Evolutionary conservation across 345 rosid species (phyloP).

Genomic region (Theobroma cacao): DNA sequence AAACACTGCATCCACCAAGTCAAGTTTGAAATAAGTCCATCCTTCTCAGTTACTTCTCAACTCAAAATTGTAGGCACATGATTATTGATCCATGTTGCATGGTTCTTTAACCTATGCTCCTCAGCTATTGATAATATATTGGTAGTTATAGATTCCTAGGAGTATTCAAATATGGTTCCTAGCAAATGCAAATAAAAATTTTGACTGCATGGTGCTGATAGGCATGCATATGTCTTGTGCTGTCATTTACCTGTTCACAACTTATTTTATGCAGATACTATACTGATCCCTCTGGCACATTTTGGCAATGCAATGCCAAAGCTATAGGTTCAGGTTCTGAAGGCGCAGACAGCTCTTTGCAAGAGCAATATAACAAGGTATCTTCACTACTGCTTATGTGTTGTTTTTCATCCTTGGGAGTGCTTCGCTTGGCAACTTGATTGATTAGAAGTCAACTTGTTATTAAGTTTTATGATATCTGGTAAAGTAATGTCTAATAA

Average conservation of each 20-base stretch:
- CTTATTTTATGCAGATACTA: conserved; percentile 56
- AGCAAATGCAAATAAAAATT: neutral
- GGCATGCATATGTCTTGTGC: neutral
- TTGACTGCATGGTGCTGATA: neutral
- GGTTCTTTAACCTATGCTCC: neutral
- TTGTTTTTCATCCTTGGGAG: neutral
- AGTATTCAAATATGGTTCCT: neutral
- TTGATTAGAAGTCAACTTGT: neutral
- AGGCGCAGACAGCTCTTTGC: conserved; percentile 96
- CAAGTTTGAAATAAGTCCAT: neutral
- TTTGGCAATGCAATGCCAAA: conserved; percentile 99
- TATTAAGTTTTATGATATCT: neutral
- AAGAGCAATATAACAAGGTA: conserved; percentile 96
- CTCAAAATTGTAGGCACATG: neutral
- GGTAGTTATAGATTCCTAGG: neutral
- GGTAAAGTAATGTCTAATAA: neutral
- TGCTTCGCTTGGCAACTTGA: neutral
- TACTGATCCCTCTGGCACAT: conserved; percentile 97
- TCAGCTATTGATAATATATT: neutral
- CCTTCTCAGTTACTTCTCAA: neutral
- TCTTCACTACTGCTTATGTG: neutral
- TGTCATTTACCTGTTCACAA: neutral
- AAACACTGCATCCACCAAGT: neutral
- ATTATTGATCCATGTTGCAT: neutral
- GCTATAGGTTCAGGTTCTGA: conserved; percentile 99